These are phyloP conservation scores for Tulasnella sp. DNA, from an alignment of 768 basidiomycete genomes.

Conservation along the genomic window DNA sequence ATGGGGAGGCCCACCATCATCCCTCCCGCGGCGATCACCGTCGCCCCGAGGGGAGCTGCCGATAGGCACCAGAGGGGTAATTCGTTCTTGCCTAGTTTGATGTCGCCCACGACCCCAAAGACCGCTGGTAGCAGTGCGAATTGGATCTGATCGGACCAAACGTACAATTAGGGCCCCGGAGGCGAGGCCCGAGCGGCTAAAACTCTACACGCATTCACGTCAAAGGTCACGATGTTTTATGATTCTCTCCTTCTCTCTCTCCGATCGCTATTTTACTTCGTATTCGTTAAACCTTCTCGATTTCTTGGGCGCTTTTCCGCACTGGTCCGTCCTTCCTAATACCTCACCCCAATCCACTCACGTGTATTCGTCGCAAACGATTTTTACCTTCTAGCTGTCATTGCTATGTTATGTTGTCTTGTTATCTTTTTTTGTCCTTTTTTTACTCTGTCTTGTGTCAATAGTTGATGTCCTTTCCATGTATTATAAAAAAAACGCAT, in stretches of 20 bases:
- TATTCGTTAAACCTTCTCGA: background rate
- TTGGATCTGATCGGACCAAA: background rate
- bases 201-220: too few relatives aligned
- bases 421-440: background rate
- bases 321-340: background rate
- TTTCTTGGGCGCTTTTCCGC: background rate
- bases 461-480: background rate
- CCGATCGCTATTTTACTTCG: background rate
- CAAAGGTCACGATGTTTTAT: background rate
- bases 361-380: background rate
- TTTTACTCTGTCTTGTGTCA: background rate
- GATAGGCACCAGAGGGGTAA: background rate
- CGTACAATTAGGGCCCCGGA: too few relatives aligned
- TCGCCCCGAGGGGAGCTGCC: background rate
- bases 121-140: background rate
- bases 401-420: background rate
- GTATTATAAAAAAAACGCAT: background rate
- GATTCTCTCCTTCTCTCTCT: background rate
- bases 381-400: background rate
- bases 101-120: slow-evolving; percentile 9
- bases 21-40: background rate
- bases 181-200: too few relatives aligned
- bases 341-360: background rate
- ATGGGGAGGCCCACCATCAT: background rate
- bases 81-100: slow-evolving; percentile 15